phyloP scores from a whole-genome alignment of 352 stramenopile genomes.

The Globisporangium polare region DNA sequence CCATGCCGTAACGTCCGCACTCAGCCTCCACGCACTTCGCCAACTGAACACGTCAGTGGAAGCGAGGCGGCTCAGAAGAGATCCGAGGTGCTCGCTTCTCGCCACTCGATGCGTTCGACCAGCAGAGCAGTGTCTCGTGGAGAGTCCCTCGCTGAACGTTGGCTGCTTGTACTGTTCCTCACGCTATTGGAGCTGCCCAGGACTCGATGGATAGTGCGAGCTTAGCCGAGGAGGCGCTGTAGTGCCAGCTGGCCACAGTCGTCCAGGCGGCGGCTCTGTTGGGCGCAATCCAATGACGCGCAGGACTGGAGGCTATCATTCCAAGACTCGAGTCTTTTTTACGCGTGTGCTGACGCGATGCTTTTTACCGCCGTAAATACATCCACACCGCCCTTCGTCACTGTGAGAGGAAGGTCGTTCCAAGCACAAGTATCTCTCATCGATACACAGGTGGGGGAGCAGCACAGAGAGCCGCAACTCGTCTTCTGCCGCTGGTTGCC shows the following conservation, averaged over 20 bases:
- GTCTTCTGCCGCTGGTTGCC: no score
- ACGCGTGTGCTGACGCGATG: no score
- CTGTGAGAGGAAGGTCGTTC: no score
- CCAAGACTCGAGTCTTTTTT: neutral
- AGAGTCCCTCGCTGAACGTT: no score
- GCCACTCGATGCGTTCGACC: no score
- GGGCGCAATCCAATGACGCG: neutral
- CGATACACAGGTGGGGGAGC: no score
- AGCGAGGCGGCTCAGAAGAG: neutral
- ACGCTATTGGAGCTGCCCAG: neutral
- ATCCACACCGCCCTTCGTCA: neutral
- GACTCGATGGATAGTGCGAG: neutral
- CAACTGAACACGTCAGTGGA: no score
- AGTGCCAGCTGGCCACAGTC: neutral
- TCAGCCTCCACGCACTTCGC: no score
- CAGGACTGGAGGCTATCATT: neutral
- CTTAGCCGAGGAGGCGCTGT: neutral
- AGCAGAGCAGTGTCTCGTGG: neutral
- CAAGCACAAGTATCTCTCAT: no score
- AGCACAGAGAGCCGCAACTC: no score
- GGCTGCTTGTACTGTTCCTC: neutral
- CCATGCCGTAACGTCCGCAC: neutral
- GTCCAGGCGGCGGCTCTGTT: no score
- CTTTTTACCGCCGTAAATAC: neutral
- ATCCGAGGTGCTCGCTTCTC: neutral